Percentiles rank a stretch among this genome's conserved stretches.
These are phyloP conservation scores for Phytophthora aleatoria DNA, from an alignment of 352 stramenopile species.

Conservation along the genomic window DNA sequence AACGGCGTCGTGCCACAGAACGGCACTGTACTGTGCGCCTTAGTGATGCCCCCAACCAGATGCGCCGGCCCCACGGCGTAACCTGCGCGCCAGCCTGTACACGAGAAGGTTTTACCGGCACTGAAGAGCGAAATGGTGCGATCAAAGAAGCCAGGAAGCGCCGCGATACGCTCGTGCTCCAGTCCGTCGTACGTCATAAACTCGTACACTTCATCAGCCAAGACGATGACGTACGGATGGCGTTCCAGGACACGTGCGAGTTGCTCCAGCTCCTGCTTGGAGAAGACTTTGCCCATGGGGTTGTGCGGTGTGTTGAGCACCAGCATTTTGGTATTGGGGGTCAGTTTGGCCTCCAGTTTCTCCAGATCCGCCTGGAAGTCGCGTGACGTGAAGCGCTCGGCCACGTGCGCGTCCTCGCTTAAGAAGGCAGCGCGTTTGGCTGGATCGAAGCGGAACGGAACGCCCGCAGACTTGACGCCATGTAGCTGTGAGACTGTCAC, in stretches of 20 bases:
- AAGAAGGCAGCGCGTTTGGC: slow-evolving; percentile 54
- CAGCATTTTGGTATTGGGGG: slow-evolving; percentile 92
- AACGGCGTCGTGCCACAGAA: slow-evolving; percentile 96
- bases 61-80: slow-evolving; percentile 74
- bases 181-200: slow-evolving; percentile 94
- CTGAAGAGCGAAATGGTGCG: slow-evolving; percentile 94
- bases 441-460: slow-evolving; percentile 66
- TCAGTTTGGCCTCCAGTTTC: slow-evolving; percentile 88
- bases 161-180: slow-evolving; percentile 68
- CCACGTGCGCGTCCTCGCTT: slow-evolving; percentile 21
- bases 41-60: slow-evolving; percentile 64
- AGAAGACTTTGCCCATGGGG: slow-evolving; percentile 98
- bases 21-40: slow-evolving; percentile 84
- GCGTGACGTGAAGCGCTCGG: slow-evolving; percentile 58
- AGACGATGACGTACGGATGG: slow-evolving; percentile 91
- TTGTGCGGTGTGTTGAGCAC: slow-evolving; percentile 99
- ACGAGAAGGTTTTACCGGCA: slow-evolving; percentile 93
- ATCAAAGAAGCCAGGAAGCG: slow-evolving; percentile 85
- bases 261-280: slow-evolving; percentile 90
- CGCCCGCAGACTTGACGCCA: slow-evolving; percentile 71
- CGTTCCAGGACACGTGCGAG: slow-evolving; percentile 87
- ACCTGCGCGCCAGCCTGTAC: slow-evolving; percentile 93
- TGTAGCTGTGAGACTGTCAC: slow-evolving; percentile 86
- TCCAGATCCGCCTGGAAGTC: slow-evolving; percentile 88
- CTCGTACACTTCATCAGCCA: slow-evolving; percentile 99